These are phyloP conservation scores for Coemansia sp. DNA, from an alignment of 192 early-diverging fungal species.

Conservation along the genomic window DNA sequence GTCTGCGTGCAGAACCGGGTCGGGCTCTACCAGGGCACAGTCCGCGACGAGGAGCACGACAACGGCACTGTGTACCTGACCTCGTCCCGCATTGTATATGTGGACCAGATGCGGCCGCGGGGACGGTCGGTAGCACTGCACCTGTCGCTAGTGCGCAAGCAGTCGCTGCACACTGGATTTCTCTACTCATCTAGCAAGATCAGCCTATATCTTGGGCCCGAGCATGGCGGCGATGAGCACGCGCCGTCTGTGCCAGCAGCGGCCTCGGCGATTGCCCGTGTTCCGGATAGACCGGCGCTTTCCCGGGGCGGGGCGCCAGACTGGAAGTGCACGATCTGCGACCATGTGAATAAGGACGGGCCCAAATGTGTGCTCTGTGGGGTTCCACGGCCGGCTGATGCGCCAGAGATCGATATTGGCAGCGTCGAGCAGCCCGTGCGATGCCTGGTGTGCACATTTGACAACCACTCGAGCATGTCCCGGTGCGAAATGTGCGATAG, in stretches of 20 bases:
- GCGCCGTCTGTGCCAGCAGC: neutral
- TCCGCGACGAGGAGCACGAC: constrained; percentile 56
- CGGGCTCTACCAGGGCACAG: constrained; percentile 34
- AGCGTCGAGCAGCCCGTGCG: constrained; percentile 10
- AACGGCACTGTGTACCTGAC: constrained; percentile 73
- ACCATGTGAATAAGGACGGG: constrained; percentile 26
- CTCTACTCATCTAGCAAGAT: constrained; percentile 42
- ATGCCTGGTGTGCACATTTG: constrained; percentile 81
- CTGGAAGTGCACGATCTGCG: constrained; percentile 47
- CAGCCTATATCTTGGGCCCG: constrained; percentile 5
- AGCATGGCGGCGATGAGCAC: neutral
- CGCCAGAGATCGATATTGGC: neutral
- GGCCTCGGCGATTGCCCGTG: neutral
- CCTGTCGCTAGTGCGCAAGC: constrained; percentile 40
- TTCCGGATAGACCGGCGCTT: neutral
- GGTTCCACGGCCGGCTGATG: constrained; percentile 16
- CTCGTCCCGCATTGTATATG: constrained; percentile 70
- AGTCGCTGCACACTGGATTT: constrained; percentile 38
- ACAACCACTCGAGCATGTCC: constrained; percentile 74
- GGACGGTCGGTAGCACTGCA: constrained; percentile 54
- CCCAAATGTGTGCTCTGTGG: constrained; percentile 42
- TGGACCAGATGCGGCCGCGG: constrained; percentile 56
- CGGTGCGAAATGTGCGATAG: constrained; percentile 83
- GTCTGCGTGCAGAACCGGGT: constrained; percentile 39
- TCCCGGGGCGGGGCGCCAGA: neutral